Evolutionary conservation across 2,329 filamentous ascomycete species (phyloP), one percentile per base, ranked within the genome.

Genomic region (Fusarium mangiferae): DNA sequence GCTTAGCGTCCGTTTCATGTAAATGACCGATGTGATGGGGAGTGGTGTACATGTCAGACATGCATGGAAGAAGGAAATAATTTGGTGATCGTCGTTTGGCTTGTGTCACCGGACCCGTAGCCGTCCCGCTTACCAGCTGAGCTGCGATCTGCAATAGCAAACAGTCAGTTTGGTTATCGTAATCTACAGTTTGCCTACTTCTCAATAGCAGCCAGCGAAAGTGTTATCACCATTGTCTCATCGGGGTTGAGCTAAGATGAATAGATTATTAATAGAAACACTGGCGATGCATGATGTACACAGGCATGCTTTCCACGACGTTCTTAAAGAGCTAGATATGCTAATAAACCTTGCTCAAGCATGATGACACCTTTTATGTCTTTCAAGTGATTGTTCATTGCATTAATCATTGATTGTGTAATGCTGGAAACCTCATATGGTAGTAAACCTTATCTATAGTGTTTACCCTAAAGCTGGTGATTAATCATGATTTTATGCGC

Each of bases 271-370:
- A 3, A 48, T 28, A 13, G 5, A 15, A 28, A 46, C 7, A 17
- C 6, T n/a, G 8, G 41, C 9, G 15, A 17, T 3, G 13, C 5
- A 7, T 5, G 1, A 0, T 11, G 9, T 2, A n/a, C 9, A 15
- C 41, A 14, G 8, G 17, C 17, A 20, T 26, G 11, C 11, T 14
- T 12, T 45, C 5, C 12, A 20, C 11, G 5, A 12, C 6, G 42
- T 9, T 20, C 9, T 5, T 18, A 45, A 26, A 26, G 11, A 14
- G 17, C 5, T 13, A 26, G 42, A 45, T 20, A 8, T 7, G 9
- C 9, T 14, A 2, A 26, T 26, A 5, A 45, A 4, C 7, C 11
- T 20, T 45, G 1, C 3, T 26, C 6, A 13, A 18, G 5, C 5
- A 33, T 13, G 30, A 7, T 33, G 2, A 2, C 22, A 10, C 7